Evolutionary conservation across 176 grass and related monocot species (phyloP).

Genomic region (Carex littledalei): DNA sequence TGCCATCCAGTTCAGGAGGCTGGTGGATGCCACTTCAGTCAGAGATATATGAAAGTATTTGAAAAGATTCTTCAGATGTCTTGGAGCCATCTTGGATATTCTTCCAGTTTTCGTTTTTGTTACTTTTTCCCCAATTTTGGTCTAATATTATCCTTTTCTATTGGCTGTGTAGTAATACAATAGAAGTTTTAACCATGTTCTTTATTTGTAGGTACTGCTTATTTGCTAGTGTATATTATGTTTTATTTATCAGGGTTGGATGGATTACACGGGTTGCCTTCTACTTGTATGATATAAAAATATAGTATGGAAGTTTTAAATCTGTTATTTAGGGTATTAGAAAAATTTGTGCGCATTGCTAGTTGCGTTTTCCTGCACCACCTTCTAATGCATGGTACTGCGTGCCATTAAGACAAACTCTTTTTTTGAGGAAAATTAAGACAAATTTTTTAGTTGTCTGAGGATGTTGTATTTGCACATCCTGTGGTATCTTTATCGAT

Average conservation of each 20-base stretch:
- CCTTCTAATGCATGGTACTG: background rate
- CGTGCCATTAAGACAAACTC: background rate
- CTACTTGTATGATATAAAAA: too few relatives aligned
- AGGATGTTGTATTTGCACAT: too few relatives aligned
- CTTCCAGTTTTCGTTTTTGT: background rate
- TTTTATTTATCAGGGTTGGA: background rate
- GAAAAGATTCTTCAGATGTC: background rate
- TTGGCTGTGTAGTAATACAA: background rate
- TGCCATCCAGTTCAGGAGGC: conserved; percentile 48
- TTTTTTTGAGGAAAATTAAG: too few relatives aligned
- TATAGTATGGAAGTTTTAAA: background rate
- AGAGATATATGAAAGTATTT: conserved; percentile 3
- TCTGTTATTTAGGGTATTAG: background rate
- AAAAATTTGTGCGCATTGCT: background rate
- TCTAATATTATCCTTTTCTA: background rate
- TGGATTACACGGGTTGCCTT: background rate
- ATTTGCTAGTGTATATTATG: background rate
- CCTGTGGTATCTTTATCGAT: too few relatives aligned
- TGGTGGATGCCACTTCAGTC: conserved; percentile 18
- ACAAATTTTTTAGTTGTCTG: too few relatives aligned
- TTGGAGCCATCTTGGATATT: background rate
- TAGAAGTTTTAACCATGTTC: background rate
- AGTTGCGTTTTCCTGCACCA: background rate
- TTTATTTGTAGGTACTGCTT: background rate
- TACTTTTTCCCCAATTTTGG: background rate